These are phyloP conservation scores for Periconia digitata DNA, from an alignment of 2,329 filamentous ascomycete species.

Conservation along the genomic window DNA sequence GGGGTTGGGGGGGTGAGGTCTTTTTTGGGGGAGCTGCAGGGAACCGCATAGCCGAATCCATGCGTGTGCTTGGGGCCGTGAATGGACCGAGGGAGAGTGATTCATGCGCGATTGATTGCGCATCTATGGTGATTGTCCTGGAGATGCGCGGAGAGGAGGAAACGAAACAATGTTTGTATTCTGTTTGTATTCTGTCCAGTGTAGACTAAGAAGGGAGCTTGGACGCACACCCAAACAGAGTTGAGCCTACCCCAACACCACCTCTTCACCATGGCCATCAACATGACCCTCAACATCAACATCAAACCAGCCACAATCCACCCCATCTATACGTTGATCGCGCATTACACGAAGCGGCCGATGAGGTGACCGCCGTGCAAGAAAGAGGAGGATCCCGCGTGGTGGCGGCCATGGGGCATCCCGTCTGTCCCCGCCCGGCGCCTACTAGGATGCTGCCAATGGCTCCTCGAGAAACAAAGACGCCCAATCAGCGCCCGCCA, in stretches of 20 bases:
- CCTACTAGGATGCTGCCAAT: conserved; percentile 31
- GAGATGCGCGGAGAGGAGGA: neutral
- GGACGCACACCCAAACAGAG: neutral
- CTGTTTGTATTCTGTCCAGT: neutral
- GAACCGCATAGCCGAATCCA: conserved; percentile 1
- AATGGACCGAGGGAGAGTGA: conserved; percentile 3
- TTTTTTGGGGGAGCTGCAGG: conserved; percentile 5
- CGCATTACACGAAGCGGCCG: neutral
- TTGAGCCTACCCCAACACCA: neutral
- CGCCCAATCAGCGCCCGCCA: conserved; percentile 32
- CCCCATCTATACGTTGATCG: neutral
- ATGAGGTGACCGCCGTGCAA: neutral
- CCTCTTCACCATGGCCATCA: neutral
- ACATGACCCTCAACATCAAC: too few relatives aligned
- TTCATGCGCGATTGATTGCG: conserved; percentile 1
- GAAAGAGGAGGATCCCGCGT: neutral
- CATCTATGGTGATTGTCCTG: neutral
- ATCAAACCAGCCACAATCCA: neutral
- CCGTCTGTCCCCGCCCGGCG: conserved; percentile 34
- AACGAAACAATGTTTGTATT: conserved; percentile 2
- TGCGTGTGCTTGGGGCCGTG: conserved; percentile 9
- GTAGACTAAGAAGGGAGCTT: neutral
- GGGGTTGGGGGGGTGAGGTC: neutral
- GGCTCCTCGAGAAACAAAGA: conserved; percentile 30
- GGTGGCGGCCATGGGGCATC: neutral